These are phyloP conservation scores for Forsythia viridissima DNA, from an alignment of 257 asterid species.

Conservation along the genomic window DNA sequence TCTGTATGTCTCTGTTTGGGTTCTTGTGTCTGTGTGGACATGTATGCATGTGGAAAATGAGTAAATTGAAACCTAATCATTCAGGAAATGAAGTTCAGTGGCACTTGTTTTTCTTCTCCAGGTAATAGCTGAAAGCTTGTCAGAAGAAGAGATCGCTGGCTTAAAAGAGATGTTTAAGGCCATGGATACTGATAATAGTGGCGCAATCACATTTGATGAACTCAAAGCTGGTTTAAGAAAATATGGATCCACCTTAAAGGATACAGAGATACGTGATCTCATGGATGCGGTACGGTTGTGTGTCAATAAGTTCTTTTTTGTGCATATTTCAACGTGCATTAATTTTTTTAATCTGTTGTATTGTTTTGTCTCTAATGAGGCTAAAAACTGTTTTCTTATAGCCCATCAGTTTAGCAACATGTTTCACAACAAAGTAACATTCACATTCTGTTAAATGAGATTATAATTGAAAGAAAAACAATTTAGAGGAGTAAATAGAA, in stretches of 20 bases:
- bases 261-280: slow-evolving; percentile 84
- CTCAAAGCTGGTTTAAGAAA: slow-evolving; percentile 91
- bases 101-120: slow-evolving; percentile 34
- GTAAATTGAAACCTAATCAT: background rate
- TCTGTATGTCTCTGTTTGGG: background rate
- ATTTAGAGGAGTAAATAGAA: background rate
- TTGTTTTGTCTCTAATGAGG: slow-evolving; percentile 3
- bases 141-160: slow-evolving; percentile 96
- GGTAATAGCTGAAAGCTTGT: slow-evolving; percentile 96
- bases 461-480: background rate
- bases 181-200: slow-evolving; percentile 93
- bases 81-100: slow-evolving; percentile 13
- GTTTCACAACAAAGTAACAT: background rate
- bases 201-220: slow-evolving; percentile 93
- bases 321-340: slow-evolving; percentile 4
- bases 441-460: background rate
- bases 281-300: slow-evolving; percentile 79
- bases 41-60: background rate
- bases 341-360: background rate
- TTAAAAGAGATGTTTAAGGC: slow-evolving; percentile 86
- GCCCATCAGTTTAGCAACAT: background rate
- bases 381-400: background rate
- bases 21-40: background rate
- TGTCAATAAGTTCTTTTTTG: slow-evolving; percentile 8
- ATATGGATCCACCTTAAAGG: slow-evolving; percentile 87